Base-by-base conservation (phyloP, 129 eudicot species). In the Ambrosia trifida region DNA sequence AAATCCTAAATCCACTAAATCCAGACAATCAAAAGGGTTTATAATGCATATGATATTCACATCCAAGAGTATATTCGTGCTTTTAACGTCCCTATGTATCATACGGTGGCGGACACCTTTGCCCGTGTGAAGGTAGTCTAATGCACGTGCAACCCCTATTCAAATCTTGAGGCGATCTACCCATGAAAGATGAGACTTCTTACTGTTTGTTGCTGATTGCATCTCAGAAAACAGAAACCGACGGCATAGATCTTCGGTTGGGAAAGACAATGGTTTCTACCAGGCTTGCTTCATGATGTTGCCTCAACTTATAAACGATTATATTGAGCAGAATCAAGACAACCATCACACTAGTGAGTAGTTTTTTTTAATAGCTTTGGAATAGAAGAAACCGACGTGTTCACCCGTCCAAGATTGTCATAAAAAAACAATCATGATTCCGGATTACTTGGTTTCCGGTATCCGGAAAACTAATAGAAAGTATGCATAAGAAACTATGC, bases 31-130 rank as follows among this genome's bases (percentile, higher is more conserved):
- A n/a, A n/a, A n/a, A n/a, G n/a, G n/a, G n/a, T n/a, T n/a, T n/a
- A n/a, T n/a, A n/a, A n/a, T n/a, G n/a, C n/a, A n/a, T 45, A 76
- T 79, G 49, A 72, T 68, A 43, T 82, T 58, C 51, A 68, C 78
- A 76, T 79, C 83, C 33, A 84, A 35, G 10, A 84, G 70, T 8
- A 84, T 84, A 49, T 84, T 84, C 13, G 89, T 56, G 57, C 70
- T 81, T 75, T 81, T 85, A 4, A 85, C 86, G 20, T 85, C 90
- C 4, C 90, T 35, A 54, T 85, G 90, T 57, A 85, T 82, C 36
- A 79, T 73, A 17, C 79, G 47, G 7, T 72, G 56, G 18, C 49
- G 10, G 10, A 36, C 43, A 0, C 79, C 58, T 11, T 77, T 82
- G 18, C 80, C 83, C 0, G 86, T 78, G 66, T 78, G 86, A 68